Evolutionary conservation across 495 filamentous ascomycete species (phyloP).

Genomic region (Penicillium salamii): DNA sequence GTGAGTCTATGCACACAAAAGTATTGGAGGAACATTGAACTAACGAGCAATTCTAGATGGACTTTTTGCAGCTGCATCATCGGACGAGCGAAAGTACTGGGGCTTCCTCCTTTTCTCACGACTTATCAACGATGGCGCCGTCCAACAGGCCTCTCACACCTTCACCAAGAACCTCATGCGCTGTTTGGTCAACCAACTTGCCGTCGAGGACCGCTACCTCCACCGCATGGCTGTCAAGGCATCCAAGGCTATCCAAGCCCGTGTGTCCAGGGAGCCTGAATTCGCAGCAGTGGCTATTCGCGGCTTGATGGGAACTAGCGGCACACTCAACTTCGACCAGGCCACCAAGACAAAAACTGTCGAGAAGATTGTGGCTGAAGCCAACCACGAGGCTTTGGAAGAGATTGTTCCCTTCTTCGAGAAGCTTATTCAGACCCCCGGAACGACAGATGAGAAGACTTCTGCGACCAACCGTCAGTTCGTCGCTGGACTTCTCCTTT

Average conservation of each 20-base stretch:
- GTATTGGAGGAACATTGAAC: neutral
- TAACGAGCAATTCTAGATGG: conserved; percentile 52
- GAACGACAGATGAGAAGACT: conserved; percentile 39
- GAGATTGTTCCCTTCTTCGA: conserved; percentile 43
- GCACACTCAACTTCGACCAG: conserved; percentile 78
- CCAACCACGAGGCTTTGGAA: conserved; percentile 48
- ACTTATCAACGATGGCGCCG: conserved; percentile 52
- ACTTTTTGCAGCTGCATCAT: conserved; percentile 75
- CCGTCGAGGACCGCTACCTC: conserved; percentile 79
- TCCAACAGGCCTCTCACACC: conserved; percentile 48
- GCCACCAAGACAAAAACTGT: conserved; percentile 86
- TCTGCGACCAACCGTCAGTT: conserved; percentile 47
- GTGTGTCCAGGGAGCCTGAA: conserved; percentile 62
- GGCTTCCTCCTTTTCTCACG: conserved; percentile 84
- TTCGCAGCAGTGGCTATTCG: conserved; percentile 58
- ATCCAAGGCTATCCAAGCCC: conserved; percentile 61
- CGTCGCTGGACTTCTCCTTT: conserved; percentile 46
- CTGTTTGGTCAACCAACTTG: conserved; percentile 82
- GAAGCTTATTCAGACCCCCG: conserved; percentile 37
- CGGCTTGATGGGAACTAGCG: conserved; percentile 64
- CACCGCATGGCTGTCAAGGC: conserved; percentile 75
- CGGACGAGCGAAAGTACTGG: conserved; percentile 83
- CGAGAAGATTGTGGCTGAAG: conserved; percentile 65
- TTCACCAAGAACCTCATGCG: conserved; percentile 83
- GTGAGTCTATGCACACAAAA: conserved; percentile 44